Evolutionary conservation across 306 rosid species (phyloP).

Genomic region (Sphenostylis stenocarpa): DNA sequence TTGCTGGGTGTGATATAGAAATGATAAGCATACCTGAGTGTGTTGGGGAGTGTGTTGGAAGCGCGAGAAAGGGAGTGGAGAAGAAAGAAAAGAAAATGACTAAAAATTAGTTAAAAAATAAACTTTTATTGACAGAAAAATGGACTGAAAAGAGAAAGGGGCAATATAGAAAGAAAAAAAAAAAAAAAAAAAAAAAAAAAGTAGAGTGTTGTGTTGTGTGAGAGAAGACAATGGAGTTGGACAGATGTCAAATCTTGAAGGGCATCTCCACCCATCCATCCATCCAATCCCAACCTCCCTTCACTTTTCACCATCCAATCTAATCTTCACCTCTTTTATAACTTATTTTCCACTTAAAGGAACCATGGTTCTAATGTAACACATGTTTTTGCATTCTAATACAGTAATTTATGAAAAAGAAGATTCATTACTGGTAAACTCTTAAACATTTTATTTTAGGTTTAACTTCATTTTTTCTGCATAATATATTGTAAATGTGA

Average conservation of each 20-base stretch:
- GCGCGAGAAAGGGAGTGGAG: conserved; percentile 31
- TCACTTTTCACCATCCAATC: conserved; percentile 48
- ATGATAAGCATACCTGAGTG: conserved; percentile 13
- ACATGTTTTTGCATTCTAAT: not conserved
- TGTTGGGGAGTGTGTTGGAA: conserved; percentile 30
- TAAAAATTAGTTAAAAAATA: not conserved
- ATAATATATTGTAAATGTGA: too few species aligned
- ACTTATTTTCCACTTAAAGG: not conserved
- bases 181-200: not conserved
- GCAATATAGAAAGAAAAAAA: not conserved
- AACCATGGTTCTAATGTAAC: not conserved
- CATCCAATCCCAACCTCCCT: not conserved
- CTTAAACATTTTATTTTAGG: not conserved
- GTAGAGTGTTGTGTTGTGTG: conserved; percentile 12
- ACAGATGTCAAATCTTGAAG: conserved; percentile 61
- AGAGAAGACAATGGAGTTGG: conserved; percentile 29
- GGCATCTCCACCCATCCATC: conserved; percentile 61
- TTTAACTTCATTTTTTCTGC: too few species aligned
- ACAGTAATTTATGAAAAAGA: not conserved
- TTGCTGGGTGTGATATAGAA: not conserved
- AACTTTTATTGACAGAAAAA: conserved; percentile 16
- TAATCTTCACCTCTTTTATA: conserved; percentile 10
- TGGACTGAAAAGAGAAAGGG: not conserved
- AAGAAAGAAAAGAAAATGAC: conserved; percentile 19
- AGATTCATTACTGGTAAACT: not conserved